Evolutionary conservation across 1,284 basidiomycete genomes (phyloP), one percentile per base, ranked within the genome.

Genomic region (Pisolithus thermaeus): DNA sequence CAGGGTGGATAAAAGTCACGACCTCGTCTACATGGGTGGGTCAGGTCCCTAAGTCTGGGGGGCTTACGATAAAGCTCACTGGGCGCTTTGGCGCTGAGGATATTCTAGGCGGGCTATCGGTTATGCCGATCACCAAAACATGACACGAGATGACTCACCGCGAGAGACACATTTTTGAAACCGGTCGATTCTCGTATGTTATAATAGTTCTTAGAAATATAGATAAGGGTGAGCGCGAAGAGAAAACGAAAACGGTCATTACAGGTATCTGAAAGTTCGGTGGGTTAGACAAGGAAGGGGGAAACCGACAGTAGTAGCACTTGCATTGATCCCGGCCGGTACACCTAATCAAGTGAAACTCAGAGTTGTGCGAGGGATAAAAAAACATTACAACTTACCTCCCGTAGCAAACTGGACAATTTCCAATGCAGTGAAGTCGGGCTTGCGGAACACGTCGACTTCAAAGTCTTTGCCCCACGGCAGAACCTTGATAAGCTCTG

Each of bases 381-480:
- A 41, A n/a, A 14, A 22, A n/a, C 27, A 22, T 16, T 27, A 46
- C 32, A 9, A 57, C 71, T 62, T 61, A 84, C 86, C 85, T 60
- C 84, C 87, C 4, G 87, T 91, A 14, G 87, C 84, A 60, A 92
- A 91, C n/a, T 79, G 79, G 42, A 90, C 75, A 37, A 90, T 80
- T 60, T 90, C 84, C 53, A 90, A 70, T 4, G 87, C 87, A 0
- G 91, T 92, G 62, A 93, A 93, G 62, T 92, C 91, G 2, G 90
- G 90, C 64, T 89, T 89, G 54, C 80, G 77, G 75, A 93, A 93
- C 1, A 80, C 73, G 54, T 90, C 86, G 28, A 91, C 88, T 63
- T 93, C 91, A 56, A 86, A 93, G 60, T 84, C 79, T 56, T 78
- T 70, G 3, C 90, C 90, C 91, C 91, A 93, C 0, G 91, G 90